Evolutionary conservation across 768 basidiomycete genomes (phyloP).

Genomic region (Boletus pseudopeckii): DNA sequence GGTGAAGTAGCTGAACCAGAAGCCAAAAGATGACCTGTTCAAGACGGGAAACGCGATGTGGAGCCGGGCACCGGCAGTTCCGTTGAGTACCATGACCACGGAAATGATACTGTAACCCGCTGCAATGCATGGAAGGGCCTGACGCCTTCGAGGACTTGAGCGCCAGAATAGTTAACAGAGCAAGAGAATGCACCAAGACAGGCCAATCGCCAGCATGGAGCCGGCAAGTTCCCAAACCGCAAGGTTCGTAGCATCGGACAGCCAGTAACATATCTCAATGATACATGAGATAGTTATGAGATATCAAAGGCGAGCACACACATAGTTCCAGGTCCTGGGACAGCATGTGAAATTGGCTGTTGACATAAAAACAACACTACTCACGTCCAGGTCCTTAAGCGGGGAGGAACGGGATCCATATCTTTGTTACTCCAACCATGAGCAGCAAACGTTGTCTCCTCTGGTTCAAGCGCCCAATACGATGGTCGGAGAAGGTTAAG

Average conservation of each 20-base stretch:
- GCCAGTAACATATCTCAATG: constrained; percentile 28
- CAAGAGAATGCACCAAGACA: constrained; percentile 51
- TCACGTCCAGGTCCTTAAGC: constrained; percentile 57
- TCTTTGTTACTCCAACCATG: constrained; percentile 69
- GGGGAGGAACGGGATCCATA: constrained; percentile 69
- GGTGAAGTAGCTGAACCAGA: constrained; percentile 85
- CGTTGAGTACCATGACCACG: constrained; percentile 71
- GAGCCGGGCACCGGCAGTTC: constrained; percentile 71
- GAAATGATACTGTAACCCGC: constrained; percentile 72
- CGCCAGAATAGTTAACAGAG: neutral
- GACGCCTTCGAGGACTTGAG: constrained; percentile 42
- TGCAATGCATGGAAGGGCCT: constrained; percentile 67
- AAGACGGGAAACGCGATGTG: constrained; percentile 75
- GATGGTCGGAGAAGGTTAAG: constrained; percentile 17
- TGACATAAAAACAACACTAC: neutral
- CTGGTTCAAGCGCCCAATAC: constrained; percentile 18
- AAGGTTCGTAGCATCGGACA: constrained; percentile 34
- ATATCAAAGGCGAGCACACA: constrained; percentile 45
- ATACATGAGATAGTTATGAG: constrained; percentile 15
- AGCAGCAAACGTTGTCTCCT: constrained; percentile 51
- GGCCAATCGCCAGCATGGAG: constrained; percentile 70
- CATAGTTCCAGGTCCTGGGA: constrained; percentile 52
- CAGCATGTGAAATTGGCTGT: neutral
- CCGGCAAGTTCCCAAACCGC: constrained; percentile 53
- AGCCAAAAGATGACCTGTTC: constrained; percentile 84